These are phyloP conservation scores for Raphanus sativus DNA, from an alignment of 345 rosid species.

Conservation along the genomic window DNA sequence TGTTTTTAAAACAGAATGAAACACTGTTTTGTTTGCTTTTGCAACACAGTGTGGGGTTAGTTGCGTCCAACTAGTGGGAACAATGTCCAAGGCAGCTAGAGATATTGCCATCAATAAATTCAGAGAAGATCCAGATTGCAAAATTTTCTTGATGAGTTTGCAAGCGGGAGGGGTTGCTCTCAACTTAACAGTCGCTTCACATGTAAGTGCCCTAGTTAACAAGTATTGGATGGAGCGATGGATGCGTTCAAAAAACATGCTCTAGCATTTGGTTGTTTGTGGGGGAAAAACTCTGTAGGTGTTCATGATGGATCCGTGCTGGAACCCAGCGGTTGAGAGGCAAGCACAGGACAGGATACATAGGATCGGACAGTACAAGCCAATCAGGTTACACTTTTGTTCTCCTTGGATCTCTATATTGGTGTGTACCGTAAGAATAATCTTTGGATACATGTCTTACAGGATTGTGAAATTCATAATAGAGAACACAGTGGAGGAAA, in stretches of 20 bases:
- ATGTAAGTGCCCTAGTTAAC: slow-evolving; percentile 55
- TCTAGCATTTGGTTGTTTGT: not conserved
- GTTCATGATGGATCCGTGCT: slow-evolving; percentile 99
- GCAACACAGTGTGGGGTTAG: slow-evolving; percentile 65
- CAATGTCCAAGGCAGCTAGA: slow-evolving; percentile 75
- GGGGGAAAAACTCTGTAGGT: slow-evolving; percentile 47
- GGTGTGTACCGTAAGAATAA: too few relatives aligned
- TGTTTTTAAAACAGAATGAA: not conserved
- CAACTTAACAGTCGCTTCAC: slow-evolving; percentile 92
- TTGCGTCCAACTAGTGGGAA: slow-evolving; percentile 88
- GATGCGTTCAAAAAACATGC: not conserved
- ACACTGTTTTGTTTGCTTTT: slow-evolving; percentile 20
- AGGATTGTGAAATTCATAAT: slow-evolving; percentile 86
- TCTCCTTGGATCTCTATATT: too few relatives aligned
- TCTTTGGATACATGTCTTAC: not conserved
- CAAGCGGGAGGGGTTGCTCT: slow-evolving; percentile 97
- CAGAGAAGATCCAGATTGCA: slow-evolving; percentile 85
- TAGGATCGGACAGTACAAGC: slow-evolving; percentile 94
- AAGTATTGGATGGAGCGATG: not conserved
- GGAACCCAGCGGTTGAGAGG: slow-evolving; percentile 98
- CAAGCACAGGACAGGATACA: slow-evolving; percentile 99
- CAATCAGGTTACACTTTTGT: slow-evolving; percentile 62
- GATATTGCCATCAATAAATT: slow-evolving; percentile 84
- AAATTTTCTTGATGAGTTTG: slow-evolving; percentile 83
- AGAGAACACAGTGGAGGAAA: slow-evolving; percentile 92